Evolutionary conservation across 257 asterid genomes (phyloP), one percentile per base, ranked within the genome.

Genomic region (Salvia miltiorrhiza): DNA sequence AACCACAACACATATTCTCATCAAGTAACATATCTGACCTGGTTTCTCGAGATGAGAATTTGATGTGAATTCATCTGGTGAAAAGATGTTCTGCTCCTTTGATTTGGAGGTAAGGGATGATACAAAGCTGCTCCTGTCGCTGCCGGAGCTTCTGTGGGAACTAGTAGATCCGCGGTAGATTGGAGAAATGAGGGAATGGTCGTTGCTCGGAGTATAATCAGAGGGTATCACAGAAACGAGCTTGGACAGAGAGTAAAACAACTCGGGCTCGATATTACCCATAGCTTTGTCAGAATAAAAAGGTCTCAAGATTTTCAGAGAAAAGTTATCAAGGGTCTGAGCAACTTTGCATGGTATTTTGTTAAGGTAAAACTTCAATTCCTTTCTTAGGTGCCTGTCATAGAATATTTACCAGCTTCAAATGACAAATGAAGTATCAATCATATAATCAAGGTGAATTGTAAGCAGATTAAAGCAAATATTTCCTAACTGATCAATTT

Each of bases 271-370:
- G 12, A 71, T 23, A 40, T 2, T 47, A 1, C 71, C 76, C 40
- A 69, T 71, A 23, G 76, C 85, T 28, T 68, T 77, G 35, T 69
- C 75, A 28, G 82, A 66, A 75, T 26, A 61, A 73, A 73, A 53
- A 49, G 84, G 67, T 79, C 93, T 84, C 75, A 81, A 67, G 70
- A 86, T 69, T 54, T 78, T 74, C 65, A 87, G 26, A 26, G 86
- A 72, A 33, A 78, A 76, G 79, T 85, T 73, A 60, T 89, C 90
- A 37, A 54, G 89, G 54, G 81, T 52, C 44, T 84, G 30, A 43
- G 89, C 95, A 24, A 87, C 78, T 83, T 89, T 89, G 83, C 90
- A 82, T 54, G 96, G 88, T 56, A 87, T 72, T 44, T 89, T 86
- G 58, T 82, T 82, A 62, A 87, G 85, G 83, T 82, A 89, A 73